Conservation (phyloP, 306 rosid genomes). For the Vigna radiata region DNA sequence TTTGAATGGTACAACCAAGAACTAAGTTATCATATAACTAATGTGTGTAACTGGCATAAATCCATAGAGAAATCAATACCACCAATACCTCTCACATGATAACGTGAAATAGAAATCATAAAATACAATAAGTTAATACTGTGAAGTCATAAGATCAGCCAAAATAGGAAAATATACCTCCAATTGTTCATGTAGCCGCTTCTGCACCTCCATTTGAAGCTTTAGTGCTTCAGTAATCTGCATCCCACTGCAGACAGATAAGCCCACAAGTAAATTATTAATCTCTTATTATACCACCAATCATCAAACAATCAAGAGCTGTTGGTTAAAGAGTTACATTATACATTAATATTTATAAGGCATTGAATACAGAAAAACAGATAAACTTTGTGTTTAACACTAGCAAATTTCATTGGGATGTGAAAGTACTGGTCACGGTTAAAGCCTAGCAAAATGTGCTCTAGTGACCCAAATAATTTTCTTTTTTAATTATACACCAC, state of each 20-base stretch:
- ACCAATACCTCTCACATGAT: conserved; percentile 11
- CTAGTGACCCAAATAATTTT: neutral
- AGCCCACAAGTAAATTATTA: conserved; percentile 4
- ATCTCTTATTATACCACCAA: conserved; percentile 22
- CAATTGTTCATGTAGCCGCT: conserved; percentile 95
- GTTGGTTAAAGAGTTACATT: conserved; percentile 19
- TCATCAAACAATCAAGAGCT: conserved; percentile 28
- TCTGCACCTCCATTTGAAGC: conserved; percentile 99
- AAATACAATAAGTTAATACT: conserved; percentile 19
- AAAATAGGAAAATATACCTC: conserved; percentile 67
- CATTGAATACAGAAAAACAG: conserved; percentile 10
- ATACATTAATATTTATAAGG: neutral
- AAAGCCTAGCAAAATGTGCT: conserved; percentile 15
- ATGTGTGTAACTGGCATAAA: conserved; percentile 17
- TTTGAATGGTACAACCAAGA: conserved; percentile 8
- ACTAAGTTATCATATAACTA: neutral
- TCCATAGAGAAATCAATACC: neutral
- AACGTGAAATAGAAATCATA: conserved; percentile 29
- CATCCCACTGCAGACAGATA: conserved; percentile 77
- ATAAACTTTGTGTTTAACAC: neutral
- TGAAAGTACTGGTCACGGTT: neutral
- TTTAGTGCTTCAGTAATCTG: conserved; percentile 95
- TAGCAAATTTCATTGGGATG: conserved; percentile 20
- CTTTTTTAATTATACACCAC: conserved; percentile 15
- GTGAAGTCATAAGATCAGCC: conserved; percentile 31